Conservation (phyloP, 257 asterid genomes). For the Plantago major region DNA sequence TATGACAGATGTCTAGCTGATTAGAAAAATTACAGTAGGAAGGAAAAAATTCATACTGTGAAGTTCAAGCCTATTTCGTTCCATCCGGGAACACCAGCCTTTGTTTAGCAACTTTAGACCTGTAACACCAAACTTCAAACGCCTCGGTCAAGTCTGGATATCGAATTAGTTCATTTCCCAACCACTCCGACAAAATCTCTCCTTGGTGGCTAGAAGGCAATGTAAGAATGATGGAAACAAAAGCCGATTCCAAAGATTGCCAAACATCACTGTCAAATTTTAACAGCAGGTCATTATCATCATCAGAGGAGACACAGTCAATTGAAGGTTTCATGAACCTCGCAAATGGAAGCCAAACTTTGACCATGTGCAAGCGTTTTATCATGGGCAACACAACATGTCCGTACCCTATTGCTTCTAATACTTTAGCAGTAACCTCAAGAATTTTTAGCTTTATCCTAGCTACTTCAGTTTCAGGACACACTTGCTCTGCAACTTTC, state of each 20-base stretch:
- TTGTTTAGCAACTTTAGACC: slow-evolving; percentile 74
- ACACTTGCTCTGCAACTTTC: slow-evolving; percentile 33
- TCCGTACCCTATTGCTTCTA: slow-evolving; percentile 52
- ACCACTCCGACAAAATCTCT: slow-evolving; percentile 69
- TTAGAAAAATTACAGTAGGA: too few relatives aligned
- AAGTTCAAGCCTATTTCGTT: slow-evolving; percentile 23
- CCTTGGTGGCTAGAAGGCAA: slow-evolving; percentile 78
- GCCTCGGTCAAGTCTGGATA: slow-evolving; percentile 91
- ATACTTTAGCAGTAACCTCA: slow-evolving; percentile 46
- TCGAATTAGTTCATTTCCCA: slow-evolving; percentile 41
- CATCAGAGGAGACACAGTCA: slow-evolving; percentile 37
- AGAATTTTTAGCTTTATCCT: slow-evolving; percentile 35
- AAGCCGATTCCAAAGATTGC: slow-evolving; percentile 73
- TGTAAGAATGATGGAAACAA: slow-evolving; percentile 63
- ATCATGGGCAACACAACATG: slow-evolving; percentile 35
- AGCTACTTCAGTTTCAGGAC: slow-evolving; percentile 18
- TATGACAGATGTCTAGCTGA: neutral
- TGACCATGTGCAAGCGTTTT: slow-evolving; percentile 41
- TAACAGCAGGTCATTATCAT: slow-evolving; percentile 35
- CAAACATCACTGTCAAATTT: slow-evolving; percentile 63
- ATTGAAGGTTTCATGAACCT: slow-evolving; percentile 45
- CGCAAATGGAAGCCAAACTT: slow-evolving; percentile 28
- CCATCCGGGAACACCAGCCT: slow-evolving; percentile 51
- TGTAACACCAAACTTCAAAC: slow-evolving; percentile 85
- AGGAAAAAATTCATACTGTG: slow-evolving; percentile 27